Percentiles rank a stretch among this genome's conserved stretches.
phyloP scores from a whole-genome alignment of 2,329 filamentous ascomycete species.

The Ophiocordyceps sinensis region DNA sequence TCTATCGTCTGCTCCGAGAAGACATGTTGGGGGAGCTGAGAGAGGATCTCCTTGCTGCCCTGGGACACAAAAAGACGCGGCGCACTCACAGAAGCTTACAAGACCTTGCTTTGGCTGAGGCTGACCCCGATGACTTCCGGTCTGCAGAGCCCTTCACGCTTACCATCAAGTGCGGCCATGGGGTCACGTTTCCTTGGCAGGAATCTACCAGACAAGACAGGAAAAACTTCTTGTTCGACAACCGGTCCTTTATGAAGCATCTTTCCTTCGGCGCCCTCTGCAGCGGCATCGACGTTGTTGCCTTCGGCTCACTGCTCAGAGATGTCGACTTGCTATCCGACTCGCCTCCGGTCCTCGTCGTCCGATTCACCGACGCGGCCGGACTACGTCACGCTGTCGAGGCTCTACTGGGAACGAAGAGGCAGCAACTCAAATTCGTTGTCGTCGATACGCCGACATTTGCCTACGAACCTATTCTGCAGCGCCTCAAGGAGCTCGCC shows the following conservation, averaged over 20 bases:
- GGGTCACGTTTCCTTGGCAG: constrained; percentile 22
- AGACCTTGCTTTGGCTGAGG: constrained; percentile 19
- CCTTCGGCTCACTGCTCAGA: constrained; percentile 44
- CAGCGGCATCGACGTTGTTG: constrained; percentile 33
- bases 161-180: constrained; percentile 23
- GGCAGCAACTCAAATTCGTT: constrained; percentile 28
- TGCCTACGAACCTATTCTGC: constrained; percentile 52
- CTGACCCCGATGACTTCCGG: constrained; percentile 24
- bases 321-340: constrained; percentile 29
- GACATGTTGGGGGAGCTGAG: constrained; percentile 55
- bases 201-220: constrained; percentile 10
- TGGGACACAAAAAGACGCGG: constrained; percentile 30
- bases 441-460: constrained; percentile 53
- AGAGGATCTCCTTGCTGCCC: constrained; percentile 40
- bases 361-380: constrained; percentile 34
- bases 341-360: constrained; percentile 28
- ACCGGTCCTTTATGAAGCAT: constrained; percentile 39
- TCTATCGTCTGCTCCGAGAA: constrained; percentile 57
- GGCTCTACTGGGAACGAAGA: constrained; percentile 18
- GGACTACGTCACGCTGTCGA: constrained; percentile 32
- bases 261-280: constrained; percentile 47
- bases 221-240: constrained; percentile 30
- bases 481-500: constrained; percentile 38
- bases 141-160: constrained; percentile 21
- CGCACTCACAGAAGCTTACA: constrained; percentile 14